Conservation (phyloP, 441 rosid genomes). For the Sinapis alba region DNA sequence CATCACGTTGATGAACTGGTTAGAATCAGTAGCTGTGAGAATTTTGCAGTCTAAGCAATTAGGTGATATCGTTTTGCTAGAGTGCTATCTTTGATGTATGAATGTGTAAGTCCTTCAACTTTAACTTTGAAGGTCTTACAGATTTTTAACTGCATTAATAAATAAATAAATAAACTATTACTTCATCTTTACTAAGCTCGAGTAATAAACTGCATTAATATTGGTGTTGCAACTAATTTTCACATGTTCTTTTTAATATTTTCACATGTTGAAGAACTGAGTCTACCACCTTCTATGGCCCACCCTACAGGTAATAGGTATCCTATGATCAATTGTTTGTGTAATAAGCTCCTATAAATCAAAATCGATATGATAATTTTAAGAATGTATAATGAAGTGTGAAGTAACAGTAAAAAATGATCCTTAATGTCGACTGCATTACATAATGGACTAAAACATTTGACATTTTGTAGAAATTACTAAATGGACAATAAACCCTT, state of each 20-base stretch:
- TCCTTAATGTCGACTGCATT: background rate
- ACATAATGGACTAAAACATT: background rate
- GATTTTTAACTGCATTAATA: background rate
- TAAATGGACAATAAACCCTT: background rate
- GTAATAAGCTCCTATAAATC: background rate
- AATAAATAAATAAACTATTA: background rate
- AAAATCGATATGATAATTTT: background rate
- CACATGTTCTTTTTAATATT: background rate
- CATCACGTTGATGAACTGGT: constrained; percentile 34
- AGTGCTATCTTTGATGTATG: constrained; percentile 49
- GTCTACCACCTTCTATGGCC: constrained; percentile 15
- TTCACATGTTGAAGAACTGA: constrained; percentile 19
- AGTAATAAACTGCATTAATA: background rate
- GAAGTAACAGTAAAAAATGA: background rate
- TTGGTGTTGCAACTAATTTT: background rate
- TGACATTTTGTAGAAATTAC: constrained; percentile 19
- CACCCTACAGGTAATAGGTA: background rate
- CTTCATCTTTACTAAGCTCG: background rate
- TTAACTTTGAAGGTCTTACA: background rate
- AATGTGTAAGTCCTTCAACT: background rate
- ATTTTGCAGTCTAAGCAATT: constrained; percentile 51
- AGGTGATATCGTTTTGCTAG: constrained; percentile 55
- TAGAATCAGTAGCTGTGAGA: constrained; percentile 48
- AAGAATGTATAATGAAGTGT: background rate
- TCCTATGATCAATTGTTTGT: constrained; percentile 3